These are phyloP conservation scores for Epichloe brachyelytri DNA, from an alignment of 2,329 filamentous ascomycete genomes.

Conservation along the genomic window DNA sequence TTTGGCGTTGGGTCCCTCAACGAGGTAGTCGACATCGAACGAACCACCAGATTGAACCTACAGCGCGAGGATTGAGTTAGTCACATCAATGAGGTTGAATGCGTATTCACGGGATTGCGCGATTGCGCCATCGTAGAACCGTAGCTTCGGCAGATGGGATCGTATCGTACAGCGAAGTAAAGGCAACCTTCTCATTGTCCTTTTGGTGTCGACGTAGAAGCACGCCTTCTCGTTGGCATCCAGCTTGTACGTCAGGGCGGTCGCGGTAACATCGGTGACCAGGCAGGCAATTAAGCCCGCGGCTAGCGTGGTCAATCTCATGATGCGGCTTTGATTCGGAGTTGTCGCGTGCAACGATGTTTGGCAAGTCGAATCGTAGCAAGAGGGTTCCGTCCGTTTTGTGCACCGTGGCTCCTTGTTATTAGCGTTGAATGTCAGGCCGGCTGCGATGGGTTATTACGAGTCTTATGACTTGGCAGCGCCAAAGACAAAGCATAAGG, in stretches of 20 bases:
- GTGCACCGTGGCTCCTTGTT: slow-evolving; percentile 5
- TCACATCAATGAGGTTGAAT: not conserved
- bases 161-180: slow-evolving; percentile 62
- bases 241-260: slow-evolving; percentile 88
- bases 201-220: slow-evolving; percentile 78
- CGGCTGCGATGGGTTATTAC: not conserved
- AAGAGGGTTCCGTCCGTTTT: not conserved
- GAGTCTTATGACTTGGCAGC: not conserved
- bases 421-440: not conserved
- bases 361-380: slow-evolving; percentile 3
- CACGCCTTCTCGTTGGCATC: slow-evolving; percentile 86
- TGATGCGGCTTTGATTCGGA: slow-evolving; percentile 25
- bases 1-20: slow-evolving; percentile 69
- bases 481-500: not conserved
- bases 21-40: slow-evolving; percentile 91
- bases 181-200: slow-evolving; percentile 78
- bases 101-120: not conserved
- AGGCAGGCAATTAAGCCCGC: slow-evolving; percentile 60
- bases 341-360: slow-evolving; percentile 16
- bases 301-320: slow-evolving; percentile 52
- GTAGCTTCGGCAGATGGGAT: not conserved
- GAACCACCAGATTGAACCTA: slow-evolving; percentile 96
- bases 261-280: slow-evolving; percentile 62
- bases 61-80: not conserved
- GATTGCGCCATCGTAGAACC: not conserved